A percentile compares a stretch with the other conserved stretches of the same genome.
phyloP scores from a whole-genome alignment of 1,284 basidiomycete genomes.

The Papiliotrema laurentii region DNA sequence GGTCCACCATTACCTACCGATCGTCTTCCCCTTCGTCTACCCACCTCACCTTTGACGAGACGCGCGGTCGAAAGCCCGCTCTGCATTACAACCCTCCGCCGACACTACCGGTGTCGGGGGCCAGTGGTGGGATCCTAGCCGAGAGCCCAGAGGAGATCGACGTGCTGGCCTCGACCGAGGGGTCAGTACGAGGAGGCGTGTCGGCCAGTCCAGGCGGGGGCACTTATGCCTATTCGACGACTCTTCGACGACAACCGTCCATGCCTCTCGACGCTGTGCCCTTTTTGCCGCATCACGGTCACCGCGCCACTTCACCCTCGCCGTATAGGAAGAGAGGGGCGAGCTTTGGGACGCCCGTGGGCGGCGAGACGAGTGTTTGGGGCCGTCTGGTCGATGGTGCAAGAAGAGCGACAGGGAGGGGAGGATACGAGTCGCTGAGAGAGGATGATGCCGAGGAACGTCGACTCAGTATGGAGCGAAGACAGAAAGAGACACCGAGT shows the following conservation, averaged over 20 bases:
- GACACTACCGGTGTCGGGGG: not conserved
- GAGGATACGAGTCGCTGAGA: conserved; percentile 22
- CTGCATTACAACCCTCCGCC: not conserved
- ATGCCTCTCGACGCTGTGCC: not conserved
- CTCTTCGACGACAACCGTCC: conserved; percentile 14
- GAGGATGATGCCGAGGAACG: conserved; percentile 18
- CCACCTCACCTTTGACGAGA: not conserved
- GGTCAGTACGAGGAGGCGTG: not conserved
- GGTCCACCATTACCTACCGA: not conserved
- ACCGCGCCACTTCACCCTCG: not conserved
- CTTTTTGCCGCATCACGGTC: not conserved
- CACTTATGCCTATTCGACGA: conserved; percentile 20
- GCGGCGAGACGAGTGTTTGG: conserved; percentile 2
- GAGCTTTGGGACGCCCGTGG: not conserved
- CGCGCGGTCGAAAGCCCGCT: not conserved
- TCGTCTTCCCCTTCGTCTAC: not conserved
- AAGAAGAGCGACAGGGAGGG: conserved; percentile 24
- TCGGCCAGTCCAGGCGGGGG: conserved; percentile 2
- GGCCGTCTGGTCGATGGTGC: conserved; percentile 14
- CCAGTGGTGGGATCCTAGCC: too few relatives aligned
- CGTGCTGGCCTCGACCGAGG: not conserved
- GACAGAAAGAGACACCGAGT: conserved; percentile 42
- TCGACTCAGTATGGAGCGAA: conserved; percentile 25
- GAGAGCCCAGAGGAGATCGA: not conserved
- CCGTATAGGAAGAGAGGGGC: not conserved